Evolutionary conservation across 352 stramenopile genomes (phyloP), one percentile per base, ranked within the genome.

Genomic region (Globisporangium orthogonon): DNA sequence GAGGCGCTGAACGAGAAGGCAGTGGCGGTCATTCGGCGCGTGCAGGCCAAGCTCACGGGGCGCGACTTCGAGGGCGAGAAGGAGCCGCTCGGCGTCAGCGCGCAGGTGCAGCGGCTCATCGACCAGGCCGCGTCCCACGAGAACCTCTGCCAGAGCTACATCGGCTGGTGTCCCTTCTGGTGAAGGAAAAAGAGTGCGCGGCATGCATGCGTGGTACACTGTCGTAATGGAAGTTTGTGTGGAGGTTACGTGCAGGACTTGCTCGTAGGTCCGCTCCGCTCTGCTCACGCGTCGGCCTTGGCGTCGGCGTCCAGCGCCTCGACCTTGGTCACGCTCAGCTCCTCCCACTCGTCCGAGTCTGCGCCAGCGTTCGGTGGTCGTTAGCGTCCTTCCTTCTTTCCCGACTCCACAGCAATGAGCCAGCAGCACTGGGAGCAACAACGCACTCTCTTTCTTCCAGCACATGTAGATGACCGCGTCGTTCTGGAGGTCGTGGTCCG

Each of bases 121-220:
- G 80, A 96, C 43, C 96, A 99, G 62, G 97, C 97, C 15, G 98
- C 97, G 6, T 98, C 94, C 7, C 95, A 97, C 56, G 96, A 99
- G 66, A 99, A 99, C 71, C 76, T 99, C 33, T 98, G 94, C 60
- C 96, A 99, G 67, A 91, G 97, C 54, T 99, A 99, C 67, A 97
- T 99, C 63, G 98, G 98, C 35, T 99, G 97, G 97, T 99, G 84
- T 70, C 84, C 84, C n/a, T 94, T 94, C 54, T 94, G 84, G 84
- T 94, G 4, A 31, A 43, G 11, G 33, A 37, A 9, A 37, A 9
- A 37, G 33, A 45, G 40, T 23, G 23, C 23, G 23, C 23, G 23
- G 23, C 23, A 23, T 23, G 23, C 23, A 23, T 23, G 23, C 23
- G 46, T 9, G 46, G 35, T 40, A 10, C 35, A 40, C 4, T 37